Percentiles rank a stretch among this genome's conserved stretches.
These are phyloP conservation scores for Kuraishia borneana DNA, from an alignment of 805 yeast species.

Conservation along the genomic window DNA sequence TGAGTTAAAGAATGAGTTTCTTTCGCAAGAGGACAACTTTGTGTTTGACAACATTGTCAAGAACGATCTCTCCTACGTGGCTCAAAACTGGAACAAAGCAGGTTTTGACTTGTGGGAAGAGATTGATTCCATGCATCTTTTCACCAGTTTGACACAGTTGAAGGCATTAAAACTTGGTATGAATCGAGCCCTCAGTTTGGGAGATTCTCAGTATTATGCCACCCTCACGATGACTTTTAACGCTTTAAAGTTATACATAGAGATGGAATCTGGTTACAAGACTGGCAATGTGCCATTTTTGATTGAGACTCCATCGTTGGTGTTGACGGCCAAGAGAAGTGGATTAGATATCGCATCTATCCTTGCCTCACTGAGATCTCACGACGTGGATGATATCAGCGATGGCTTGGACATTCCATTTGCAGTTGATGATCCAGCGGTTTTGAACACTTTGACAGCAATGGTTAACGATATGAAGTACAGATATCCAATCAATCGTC, in stretches of 20 bases:
- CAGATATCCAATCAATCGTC: conserved; percentile 69
- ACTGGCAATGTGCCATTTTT: conserved; percentile 36
- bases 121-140: conserved; percentile 61
- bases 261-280: conserved; percentile 29
- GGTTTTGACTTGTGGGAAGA: conserved; percentile 97
- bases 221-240: conserved; percentile 19
- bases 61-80: conserved; percentile 60
- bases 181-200: conserved; percentile 18
- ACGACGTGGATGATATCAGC: conserved; percentile 23
- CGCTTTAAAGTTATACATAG: conserved; percentile 25
- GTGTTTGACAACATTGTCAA: conserved; percentile 43
- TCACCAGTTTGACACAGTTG: conserved; percentile 66
- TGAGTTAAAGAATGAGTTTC: conserved; percentile 14
- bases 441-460: conserved; percentile 52
- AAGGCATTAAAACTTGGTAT: conserved; percentile 56
- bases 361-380: conserved; percentile 34
- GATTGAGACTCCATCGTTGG: conserved; percentile 53
- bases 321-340: conserved; percentile 31
- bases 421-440: conserved; percentile 42
- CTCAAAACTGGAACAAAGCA: conserved; percentile 44
- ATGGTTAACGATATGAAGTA: conserved; percentile 58
- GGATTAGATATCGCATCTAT: conserved; percentile 78
- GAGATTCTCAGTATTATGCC: conserved; percentile 15
- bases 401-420: conserved; percentile 42
- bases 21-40: conserved; percentile 11